phyloP scores from a whole-genome alignment of 495 filamentous ascomycete genomes.

The Talaromyces stipitatus region DNA sequence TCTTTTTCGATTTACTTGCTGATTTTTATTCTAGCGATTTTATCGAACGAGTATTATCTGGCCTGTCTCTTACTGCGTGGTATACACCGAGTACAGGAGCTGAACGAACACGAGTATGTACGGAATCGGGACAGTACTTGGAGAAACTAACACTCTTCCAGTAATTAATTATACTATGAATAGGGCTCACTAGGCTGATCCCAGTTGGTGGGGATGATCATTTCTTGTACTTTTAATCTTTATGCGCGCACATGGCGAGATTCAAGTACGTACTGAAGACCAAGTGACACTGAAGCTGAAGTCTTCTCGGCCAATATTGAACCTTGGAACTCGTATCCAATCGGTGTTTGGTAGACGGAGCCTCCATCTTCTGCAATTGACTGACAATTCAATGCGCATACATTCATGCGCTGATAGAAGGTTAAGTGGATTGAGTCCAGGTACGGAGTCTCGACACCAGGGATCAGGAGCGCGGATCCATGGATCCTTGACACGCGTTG shows the following conservation, averaged over 20 bases:
- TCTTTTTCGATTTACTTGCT: neutral
- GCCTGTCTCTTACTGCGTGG: no score
- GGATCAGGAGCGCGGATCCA: neutral
- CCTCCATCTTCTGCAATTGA: neutral
- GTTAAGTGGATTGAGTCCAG: neutral
- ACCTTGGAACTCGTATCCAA: neutral
- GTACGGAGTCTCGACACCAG: neutral
- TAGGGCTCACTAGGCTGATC: neutral
- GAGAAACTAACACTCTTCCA: neutral
- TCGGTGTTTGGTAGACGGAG: neutral
- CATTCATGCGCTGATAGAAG: neutral
- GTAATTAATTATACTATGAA: neutral
- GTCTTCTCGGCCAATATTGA: neutral
- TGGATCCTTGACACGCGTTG: neutral
- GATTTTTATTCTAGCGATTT: neutral
- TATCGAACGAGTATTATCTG: no score
- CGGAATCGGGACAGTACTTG: neutral
- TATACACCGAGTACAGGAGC: neutral
- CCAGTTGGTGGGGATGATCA: neutral
- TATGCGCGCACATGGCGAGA: neutral
- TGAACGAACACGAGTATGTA: neutral
- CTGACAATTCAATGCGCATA: neutral
- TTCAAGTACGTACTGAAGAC: no score
- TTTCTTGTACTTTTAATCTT: neutral
- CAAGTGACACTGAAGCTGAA: neutral